These are phyloP conservation scores for Malus hybrid DNA, from an alignment of 331 rosid species.

Conservation along the genomic window DNA sequence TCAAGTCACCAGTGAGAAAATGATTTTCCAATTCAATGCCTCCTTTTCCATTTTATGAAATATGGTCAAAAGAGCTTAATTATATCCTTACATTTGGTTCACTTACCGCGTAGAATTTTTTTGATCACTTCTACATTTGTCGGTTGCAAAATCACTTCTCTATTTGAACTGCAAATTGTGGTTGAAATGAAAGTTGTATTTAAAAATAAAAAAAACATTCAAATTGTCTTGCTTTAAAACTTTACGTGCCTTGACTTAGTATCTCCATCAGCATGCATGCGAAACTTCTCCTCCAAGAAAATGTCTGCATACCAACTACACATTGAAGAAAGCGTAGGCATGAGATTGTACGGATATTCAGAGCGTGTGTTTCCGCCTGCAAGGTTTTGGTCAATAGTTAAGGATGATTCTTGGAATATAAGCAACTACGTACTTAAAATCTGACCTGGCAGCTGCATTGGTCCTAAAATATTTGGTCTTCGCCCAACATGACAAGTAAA, in stretches of 20 bases:
- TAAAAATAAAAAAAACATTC: no score
- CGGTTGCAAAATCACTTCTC: not conserved
- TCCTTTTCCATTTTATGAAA: not conserved
- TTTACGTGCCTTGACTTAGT: not conserved
- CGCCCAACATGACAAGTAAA: not conserved
- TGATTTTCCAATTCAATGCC: not conserved
- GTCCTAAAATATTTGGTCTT: no score
- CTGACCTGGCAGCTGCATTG: not conserved
- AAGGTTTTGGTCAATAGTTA: not conserved
- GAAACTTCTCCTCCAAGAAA: no score
- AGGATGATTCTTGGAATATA: not conserved
- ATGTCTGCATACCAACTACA: not conserved
- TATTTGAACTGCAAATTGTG: not conserved
- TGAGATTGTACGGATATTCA: not conserved
- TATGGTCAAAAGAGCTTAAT: not conserved
- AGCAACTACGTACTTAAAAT: not conserved
- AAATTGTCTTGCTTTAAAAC: not conserved
- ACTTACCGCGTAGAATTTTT: no score
- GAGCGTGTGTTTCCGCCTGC: not conserved
- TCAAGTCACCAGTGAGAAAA: not conserved
- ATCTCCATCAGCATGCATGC: no score
- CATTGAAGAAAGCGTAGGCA: not conserved
- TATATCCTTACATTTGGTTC: no score
- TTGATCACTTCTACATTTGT: no score
- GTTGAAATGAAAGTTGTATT: not conserved